Evolutionary conservation across 2,329 filamentous ascomycete species (phyloP), one percentile per base, ranked within the genome.

Genomic region (Aspergillus glaucus): DNA sequence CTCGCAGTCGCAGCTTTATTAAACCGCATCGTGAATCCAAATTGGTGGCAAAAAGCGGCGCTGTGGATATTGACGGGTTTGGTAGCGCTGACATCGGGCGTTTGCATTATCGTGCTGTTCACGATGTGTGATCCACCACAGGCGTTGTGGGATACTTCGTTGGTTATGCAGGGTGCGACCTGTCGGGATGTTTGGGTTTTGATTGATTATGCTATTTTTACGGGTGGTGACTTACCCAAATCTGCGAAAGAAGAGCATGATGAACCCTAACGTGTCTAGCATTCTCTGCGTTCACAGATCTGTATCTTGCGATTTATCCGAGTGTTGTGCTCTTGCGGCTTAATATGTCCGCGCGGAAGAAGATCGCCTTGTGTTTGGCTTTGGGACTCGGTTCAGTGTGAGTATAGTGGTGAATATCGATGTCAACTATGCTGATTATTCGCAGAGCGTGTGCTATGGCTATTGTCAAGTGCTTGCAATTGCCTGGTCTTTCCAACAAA

Each of bases 51-150:
- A 6, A 55, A 50, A 4, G 40, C 50, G 2, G 45, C 41, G 19
- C 44, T 65, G 1, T 65, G 62, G 62, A 19, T 40, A 0, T 47
- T 76, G 24, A 62, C 62, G 1, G 55, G 56, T 3, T 30, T 61
- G 5, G 67, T 63, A 17, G 52, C 66, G 10, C 30, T 65, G 10
- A 58, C 64, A 2, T 56, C 72, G 7, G 48, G 67, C 0, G 61
- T 62, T 6, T 70, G 64, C 40, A 63, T 75, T 17, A 53, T 73
- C n/a, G 62, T 75, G 3, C 53, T 75, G 1, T 71, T 75, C 32
- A 70, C 65, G 0, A 71, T 71, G 50, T 78, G 75, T 56, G 59
- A 57, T 2, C 75, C 75, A 0, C 51, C 59, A 1, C 41, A 45
- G 24, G 67, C 71, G 0, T 59, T 70, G 19, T 78, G 75, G 75